phyloP scores from a whole-genome alignment of 129 eudicot genomes.

The Tanacetum coccineum region DNA sequence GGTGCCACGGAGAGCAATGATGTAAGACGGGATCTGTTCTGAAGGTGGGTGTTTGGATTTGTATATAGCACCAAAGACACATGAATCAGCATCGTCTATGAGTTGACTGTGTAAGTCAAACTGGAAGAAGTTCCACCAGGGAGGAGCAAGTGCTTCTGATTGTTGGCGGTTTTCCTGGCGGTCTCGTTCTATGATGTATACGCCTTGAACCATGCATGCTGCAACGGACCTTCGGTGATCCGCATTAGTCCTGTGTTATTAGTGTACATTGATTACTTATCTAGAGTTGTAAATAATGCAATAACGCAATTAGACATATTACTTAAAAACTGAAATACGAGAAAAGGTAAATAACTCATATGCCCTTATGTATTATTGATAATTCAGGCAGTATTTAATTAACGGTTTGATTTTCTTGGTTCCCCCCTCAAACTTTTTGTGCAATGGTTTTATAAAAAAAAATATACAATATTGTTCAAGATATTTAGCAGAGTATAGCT shows the following conservation, averaged over 20 bases:
- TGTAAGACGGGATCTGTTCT: conserved; percentile 40
- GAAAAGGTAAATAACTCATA: too few species aligned
- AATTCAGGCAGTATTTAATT: too few species aligned
- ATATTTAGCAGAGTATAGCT: too few species aligned
- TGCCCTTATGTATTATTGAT: too few species aligned
- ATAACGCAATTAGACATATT: too few species aligned
- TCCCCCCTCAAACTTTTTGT: too few species aligned
- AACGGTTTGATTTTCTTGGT: too few species aligned
- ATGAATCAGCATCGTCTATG: conserved; percentile 68
- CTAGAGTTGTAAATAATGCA: too few species aligned
- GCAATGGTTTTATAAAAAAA: too few species aligned
- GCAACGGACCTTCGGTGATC: conserved; percentile 76
- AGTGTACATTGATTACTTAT: neutral
- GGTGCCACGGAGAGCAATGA: conserved; percentile 87
- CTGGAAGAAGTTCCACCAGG: conserved; percentile 80
- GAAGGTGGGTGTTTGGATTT: conserved; percentile 44
- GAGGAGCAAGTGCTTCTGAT: conserved; percentile 66
- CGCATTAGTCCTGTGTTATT: conserved; percentile 52
- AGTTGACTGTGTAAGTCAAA: conserved; percentile 54
- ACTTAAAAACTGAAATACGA: too few species aligned
- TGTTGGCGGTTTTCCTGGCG: conserved; percentile 72
- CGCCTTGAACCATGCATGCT: conserved; percentile 82
- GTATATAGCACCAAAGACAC: conserved; percentile 75
- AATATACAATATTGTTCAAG: too few species aligned
- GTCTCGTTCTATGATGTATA: conserved; percentile 73